Evolutionary conservation across 768 basidiomycete genomes (phyloP), one percentile per base, ranked within the genome.

Genomic region (Chalciporus sphaerocephalus): DNA sequence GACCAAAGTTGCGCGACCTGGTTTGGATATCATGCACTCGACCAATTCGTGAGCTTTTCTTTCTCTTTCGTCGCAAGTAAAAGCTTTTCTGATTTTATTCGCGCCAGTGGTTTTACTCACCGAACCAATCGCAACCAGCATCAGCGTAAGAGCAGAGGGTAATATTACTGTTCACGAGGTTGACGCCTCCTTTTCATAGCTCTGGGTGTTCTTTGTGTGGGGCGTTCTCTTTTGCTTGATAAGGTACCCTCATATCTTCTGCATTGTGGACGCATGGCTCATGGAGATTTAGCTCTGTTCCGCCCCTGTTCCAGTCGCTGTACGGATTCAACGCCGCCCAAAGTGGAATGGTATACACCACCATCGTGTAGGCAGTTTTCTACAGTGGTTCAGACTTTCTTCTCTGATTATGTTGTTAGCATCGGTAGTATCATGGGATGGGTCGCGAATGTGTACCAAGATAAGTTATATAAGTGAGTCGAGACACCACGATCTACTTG

Each of bases 191-290:
- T 6, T 38, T 18, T 42, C 23, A 12, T 58, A 85, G 80, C 53
- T 84, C 9, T 83, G 82, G 83, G 68, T 81, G 22, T 80, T 80
- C 37, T 79, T 88, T 42, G 75, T 78, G 1, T 90, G 87, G 85
- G 87, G 87, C 0, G 75, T 87, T 5, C 62, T 82, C 15, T 91
- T 78, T 55, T 80, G 78, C 43, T 65, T 87, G 54, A 72, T 86
- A 38, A 77, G 75, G 80, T 80, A 57, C 32, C 16, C 4, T 3
- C 27, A 6, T 34, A 10, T 38, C 27, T 2, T 27, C 9, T 35
- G n/a, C 30, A 18, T 10, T 5, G 23, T 25, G n/a, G 12, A 17
- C 37, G 12, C 20, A 12, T 18, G 3, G 15, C 43, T 58, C 18
- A 51, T n/a, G 12, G 28, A 16, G 21, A 20, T 32, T 24, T 47